phyloP scores from a whole-genome alignment of 306 rosid genomes.

The Styphnolobium japonicum region DNA sequence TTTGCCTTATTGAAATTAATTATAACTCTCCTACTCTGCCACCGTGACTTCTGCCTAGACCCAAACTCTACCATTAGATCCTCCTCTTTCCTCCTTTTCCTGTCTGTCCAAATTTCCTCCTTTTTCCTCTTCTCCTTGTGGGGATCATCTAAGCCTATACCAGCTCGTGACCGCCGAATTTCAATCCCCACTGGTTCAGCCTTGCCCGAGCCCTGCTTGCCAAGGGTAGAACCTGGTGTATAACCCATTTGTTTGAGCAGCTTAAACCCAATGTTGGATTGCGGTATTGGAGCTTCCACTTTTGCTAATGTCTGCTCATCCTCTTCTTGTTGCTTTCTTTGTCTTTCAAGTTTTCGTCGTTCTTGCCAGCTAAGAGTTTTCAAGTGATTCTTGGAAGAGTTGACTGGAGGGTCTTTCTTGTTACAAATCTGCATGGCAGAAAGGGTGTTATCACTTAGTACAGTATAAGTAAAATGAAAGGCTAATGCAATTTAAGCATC shows the following conservation, averaged over 20 bases:
- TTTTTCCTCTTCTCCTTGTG: conserved; percentile 70
- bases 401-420: conserved; percentile 28
- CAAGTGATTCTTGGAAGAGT: conserved; percentile 50
- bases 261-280: conserved; percentile 85
- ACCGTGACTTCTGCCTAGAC: conserved; percentile 73
- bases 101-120: conserved; percentile 40
- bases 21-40: conserved; percentile 65
- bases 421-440: conserved; percentile 37
- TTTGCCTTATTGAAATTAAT: conserved; percentile 70
- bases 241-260: conserved; percentile 91
- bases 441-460: not conserved
- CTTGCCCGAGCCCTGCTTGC: conserved; percentile 73
- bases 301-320: conserved; percentile 79
- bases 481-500: not conserved
- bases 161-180: conserved; percentile 91
- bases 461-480: not conserved
- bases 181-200: conserved; percentile 77
- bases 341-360: conserved; percentile 60
- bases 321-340: conserved; percentile 69
- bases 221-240: conserved; percentile 77
- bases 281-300: conserved; percentile 83
- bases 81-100: conserved; percentile 57
- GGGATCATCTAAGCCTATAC: conserved; percentile 71
- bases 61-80: conserved; percentile 77
- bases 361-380: conserved; percentile 76